Base-by-base conservation (phyloP, 805 yeast genomes). In the Scheffersomyces amazonensis region DNA sequence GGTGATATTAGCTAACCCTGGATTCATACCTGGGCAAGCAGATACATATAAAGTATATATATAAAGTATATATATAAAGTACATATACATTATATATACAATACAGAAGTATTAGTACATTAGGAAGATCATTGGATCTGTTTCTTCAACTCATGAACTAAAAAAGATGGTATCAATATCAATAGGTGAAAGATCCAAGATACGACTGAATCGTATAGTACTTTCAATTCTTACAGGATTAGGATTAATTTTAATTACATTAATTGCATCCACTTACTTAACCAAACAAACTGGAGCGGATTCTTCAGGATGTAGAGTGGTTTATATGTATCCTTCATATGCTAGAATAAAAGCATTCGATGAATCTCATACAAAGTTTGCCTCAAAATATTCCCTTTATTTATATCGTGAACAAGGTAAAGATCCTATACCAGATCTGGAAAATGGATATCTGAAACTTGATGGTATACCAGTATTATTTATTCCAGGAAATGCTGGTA, bases 401-500 rank as follows among this genome's bases (percentile, higher is more conserved):
- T 69, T 89, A 2, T 93, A 91, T 60, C 65, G 97, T 37, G 99
- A 95, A 53, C 95, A 87, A 44, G 83, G 80, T 0, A 68, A 65
- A 47, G 91, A 84, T 53, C 54, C 54, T 3, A 28, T 39, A 3
- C 91, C 96, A 0, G 48, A 53, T 13, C 55, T 54, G 53, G 42
- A 59, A 43, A 42, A 51, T 25, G 55, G 51, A 44, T 38, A 62
- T 52, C 47, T 62, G 41, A 37, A 56, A 19, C 63, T 73, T 21
- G 72, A 69, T 38, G 98, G 98, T 0, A 75, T 86, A 1, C 99
- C 99, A 0, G 89, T 88, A 1, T 64, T 93, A 12, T 93, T 93
- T 59, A 84, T 95, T 29, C 99, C 99, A 1, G 99, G 99, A 0
- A 93, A 95, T 56, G 99, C 99, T 0, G 99, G 99, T 1, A 83